Percentiles rank a stretch among this genome's conserved stretches.
These are phyloP conservation scores for Acanthamoeba castellanii DNA, from an alignment of 208 protist species.

Conservation along the genomic window DNA sequence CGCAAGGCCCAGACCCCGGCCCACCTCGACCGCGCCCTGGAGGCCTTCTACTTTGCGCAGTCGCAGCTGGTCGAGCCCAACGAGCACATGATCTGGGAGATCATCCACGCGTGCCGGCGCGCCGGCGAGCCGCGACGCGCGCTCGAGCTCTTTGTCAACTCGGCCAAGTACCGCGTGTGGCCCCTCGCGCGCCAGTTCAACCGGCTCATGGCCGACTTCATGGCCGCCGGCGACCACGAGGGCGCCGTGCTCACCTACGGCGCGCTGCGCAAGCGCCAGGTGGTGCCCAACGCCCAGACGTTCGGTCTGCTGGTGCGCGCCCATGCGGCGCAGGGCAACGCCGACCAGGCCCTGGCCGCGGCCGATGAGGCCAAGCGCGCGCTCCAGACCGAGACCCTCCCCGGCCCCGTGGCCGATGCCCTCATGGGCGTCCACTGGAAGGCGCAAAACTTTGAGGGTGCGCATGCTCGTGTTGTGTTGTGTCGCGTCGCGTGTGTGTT, in stretches of 20 bases:
- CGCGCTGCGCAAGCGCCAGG: not conserved
- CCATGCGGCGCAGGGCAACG: not conserved
- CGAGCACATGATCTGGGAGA: slow-evolving; percentile 31
- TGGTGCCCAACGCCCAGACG: not conserved
- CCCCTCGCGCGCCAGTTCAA: slow-evolving; percentile 40
- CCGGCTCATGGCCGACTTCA: slow-evolving; percentile 2
- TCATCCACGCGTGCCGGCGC: not conserved
- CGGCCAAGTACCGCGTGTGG: not conserved
- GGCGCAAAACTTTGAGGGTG: not conserved
- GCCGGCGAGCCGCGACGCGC: not conserved
- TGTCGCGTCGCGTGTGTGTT: too few species aligned
- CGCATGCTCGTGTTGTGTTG: too few species aligned
- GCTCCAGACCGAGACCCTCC: not conserved
- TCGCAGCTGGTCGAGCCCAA: slow-evolving; percentile 12
- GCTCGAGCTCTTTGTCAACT: not conserved
- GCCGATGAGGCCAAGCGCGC: not conserved
- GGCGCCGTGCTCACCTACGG: not conserved
- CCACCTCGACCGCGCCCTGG: not conserved
- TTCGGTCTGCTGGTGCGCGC: slow-evolving; percentile 1
- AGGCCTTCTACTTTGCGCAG: slow-evolving; percentile 36
- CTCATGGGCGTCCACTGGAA: not conserved
- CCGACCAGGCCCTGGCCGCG: not conserved
- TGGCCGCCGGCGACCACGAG: not conserved
- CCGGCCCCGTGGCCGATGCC: not conserved
- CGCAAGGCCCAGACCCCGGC: not conserved